A percentile compares a stretch with the other conserved stretches of the same genome.
These are phyloP conservation scores for Trichoderma atroviride DNA, from an alignment of 2,329 filamentous ascomycete genomes.

Conservation along the genomic window DNA sequence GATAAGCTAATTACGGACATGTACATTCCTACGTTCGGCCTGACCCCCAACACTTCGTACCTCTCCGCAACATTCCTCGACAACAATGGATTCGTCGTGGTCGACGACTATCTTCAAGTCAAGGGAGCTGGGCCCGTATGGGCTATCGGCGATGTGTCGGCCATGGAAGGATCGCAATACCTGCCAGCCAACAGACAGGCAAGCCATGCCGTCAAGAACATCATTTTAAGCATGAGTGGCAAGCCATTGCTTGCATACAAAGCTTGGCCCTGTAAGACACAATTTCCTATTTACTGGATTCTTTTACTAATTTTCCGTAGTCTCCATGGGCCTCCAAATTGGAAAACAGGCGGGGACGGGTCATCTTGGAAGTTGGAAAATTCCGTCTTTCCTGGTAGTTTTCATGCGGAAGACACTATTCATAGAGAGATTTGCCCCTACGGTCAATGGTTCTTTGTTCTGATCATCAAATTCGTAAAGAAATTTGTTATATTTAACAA, in stretches of 20 bases:
- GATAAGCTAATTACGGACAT: no score
- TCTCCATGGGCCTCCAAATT: no score
- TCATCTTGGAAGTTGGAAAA: no score
- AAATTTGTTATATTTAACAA: no score
- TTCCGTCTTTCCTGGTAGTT: background rate
- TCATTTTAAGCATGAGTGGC: background rate
- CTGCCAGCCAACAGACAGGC: background rate
- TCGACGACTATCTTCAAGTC: background rate
- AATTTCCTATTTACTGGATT: background rate
- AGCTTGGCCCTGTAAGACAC: background rate
- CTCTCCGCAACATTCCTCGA: background rate
- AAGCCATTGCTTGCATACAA: background rate
- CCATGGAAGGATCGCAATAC: background rate
- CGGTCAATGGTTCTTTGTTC: background rate
- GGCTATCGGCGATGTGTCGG: background rate
- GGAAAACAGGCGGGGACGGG: no score
- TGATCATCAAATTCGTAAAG: no score
- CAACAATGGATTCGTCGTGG: background rate
- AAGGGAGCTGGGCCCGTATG: background rate
- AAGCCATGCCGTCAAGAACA: background rate
- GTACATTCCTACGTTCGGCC: no score
- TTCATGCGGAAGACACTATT: background rate
- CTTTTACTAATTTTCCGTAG: no score
- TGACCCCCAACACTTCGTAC: background rate
- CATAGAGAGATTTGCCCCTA: background rate